phyloP scores from a whole-genome alignment of 148 eudicot genomes.

The Chenopodium formosanum region DNA sequence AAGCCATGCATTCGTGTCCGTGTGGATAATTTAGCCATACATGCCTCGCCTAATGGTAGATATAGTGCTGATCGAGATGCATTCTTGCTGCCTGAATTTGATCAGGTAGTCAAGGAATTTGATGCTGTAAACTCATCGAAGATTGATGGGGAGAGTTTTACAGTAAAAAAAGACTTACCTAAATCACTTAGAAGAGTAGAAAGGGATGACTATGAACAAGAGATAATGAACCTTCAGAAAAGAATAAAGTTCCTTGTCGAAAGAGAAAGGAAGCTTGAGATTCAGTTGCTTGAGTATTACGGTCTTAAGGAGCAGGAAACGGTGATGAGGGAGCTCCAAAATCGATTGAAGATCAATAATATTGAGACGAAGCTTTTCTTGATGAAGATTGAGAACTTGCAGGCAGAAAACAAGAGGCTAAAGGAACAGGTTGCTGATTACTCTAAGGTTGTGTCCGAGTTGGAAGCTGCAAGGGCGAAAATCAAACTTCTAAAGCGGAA shows the following conservation, averaged over 20 bases:
- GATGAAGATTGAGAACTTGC: conserved; percentile 66
- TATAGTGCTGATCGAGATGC: conserved; percentile 46
- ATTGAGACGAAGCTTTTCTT: conserved; percentile 65
- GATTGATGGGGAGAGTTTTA: conserved; percentile 28
- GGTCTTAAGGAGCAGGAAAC: conserved; percentile 91
- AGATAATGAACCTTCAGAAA: conserved; percentile 50
- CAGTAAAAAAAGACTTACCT: conserved; percentile 22
- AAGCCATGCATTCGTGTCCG: conserved; percentile 33
- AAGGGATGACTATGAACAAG: conserved; percentile 48
- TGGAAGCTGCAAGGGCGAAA: conserved; percentile 69
- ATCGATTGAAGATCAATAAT: conserved; percentile 57
- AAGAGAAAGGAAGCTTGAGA: conserved; percentile 64
- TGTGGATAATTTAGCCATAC: conserved; percentile 20
- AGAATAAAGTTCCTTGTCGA: conserved; percentile 56
- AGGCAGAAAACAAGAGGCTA: conserved; percentile 61
- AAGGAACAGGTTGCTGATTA: conserved; percentile 62
- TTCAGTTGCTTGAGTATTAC: conserved; percentile 72
- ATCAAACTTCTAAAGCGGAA: conserved; percentile 65
- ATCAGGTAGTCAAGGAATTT: conserved; percentile 49
- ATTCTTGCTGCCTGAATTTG: conserved; percentile 58
- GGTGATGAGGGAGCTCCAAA: conserved; percentile 66
- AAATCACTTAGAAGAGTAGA: conserved; percentile 23
- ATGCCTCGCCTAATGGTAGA: conserved; percentile 38
- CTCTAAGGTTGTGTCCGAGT: conserved; percentile 57
- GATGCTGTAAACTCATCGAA: conserved; percentile 28